Evolutionary conservation across 108 stramenopile species (phyloP).

Genomic region (Discostella stelligeroides): DNA sequence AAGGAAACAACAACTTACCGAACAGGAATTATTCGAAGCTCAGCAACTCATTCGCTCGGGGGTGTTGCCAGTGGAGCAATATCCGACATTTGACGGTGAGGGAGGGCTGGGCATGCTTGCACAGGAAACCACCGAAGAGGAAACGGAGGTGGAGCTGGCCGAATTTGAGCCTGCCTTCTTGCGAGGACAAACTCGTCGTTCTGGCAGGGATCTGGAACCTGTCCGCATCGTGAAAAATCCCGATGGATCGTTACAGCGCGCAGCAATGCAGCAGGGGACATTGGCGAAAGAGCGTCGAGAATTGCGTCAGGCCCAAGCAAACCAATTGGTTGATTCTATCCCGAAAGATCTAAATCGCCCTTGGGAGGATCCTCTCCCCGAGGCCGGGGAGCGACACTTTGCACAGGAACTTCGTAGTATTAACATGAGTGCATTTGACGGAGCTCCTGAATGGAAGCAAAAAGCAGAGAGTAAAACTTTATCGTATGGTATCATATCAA

Average conservation of each 20-base stretch:
- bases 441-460: conserved; percentile 97
- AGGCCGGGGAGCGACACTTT: conserved; percentile 96
- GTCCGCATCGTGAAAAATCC: conserved; percentile 97
- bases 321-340: conserved; percentile 95
- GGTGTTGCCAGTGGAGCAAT: conserved; percentile 95
- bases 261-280: conserved; percentile 93
- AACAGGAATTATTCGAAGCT: conserved; percentile 97
- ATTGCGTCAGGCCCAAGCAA: conserved; percentile 94
- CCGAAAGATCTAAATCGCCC: conserved; percentile 97
- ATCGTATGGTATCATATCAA: conserved; percentile 92
- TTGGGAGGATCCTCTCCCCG: conserved; percentile 98
- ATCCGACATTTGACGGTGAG: conserved; percentile 94
- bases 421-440: conserved; percentile 88
- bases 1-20: conserved; percentile 84
- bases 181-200: conserved; percentile 88
- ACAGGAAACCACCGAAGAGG: conserved; percentile 94
- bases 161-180: conserved; percentile 96
- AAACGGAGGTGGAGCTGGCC: conserved; percentile 94
- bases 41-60: conserved; percentile 96
- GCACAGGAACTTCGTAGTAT: conserved; percentile 96
- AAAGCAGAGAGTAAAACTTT: conserved; percentile 94
- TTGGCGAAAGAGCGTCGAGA: conserved; percentile 97
- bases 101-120: conserved; percentile 92
- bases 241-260: conserved; percentile 95
- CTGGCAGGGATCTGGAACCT: conserved; percentile 84